Base-by-base conservation (phyloP, 495 filamentous ascomycete species). In the Aspergillus homomorphus region DNA sequence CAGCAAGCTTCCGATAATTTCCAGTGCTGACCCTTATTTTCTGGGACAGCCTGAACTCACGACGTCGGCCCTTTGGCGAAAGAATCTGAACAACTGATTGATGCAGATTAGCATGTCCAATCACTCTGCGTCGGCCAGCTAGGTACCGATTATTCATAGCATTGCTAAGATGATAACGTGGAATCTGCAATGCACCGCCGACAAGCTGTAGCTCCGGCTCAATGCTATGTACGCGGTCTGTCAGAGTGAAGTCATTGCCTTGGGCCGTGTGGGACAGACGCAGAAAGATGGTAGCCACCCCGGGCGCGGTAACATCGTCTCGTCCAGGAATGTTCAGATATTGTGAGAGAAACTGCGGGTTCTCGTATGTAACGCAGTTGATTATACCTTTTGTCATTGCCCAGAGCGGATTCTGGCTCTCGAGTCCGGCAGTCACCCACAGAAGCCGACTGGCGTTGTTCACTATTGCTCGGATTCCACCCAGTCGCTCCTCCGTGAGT, bases 351-450 rank as follows among this genome's bases (percentile, higher is more conserved):
- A 50, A 18, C 6, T 38, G 28, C 1, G 26, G 21, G 18, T 54
- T 21, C 14, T 54, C 59, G 2, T 45, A n/a, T 8, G 20, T 26
- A 1, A 63, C 3, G 1, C 45, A 62, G 7, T 41, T 48, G 10
- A 62, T 22, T 14, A 54, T 53, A 1, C 50, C 60, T 19, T 52
- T 62, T 22, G 45, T 58, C 45, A 62, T 49, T 5, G 51, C 30
- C 10, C 48, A 30, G 23, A 55, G 23, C 6, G 54, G 57, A 2
- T 41, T n/a, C 12, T 44, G 22, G n/a, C 38, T 56, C 8, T 57
- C 60, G 41, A 33, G 16, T 0, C 55, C 60, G 8, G 51, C 51
- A 38, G 60, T 53, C 12, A 62, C 60, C 60, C 60, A 62, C 1
- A 62, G 7, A 6, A 62, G 18, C 10, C 43, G 38, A 7, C 54